Evolutionary conservation across 441 rosid species (phyloP), one percentile per base, ranked within the genome.

Genomic region (Adansonia grandidieri): DNA sequence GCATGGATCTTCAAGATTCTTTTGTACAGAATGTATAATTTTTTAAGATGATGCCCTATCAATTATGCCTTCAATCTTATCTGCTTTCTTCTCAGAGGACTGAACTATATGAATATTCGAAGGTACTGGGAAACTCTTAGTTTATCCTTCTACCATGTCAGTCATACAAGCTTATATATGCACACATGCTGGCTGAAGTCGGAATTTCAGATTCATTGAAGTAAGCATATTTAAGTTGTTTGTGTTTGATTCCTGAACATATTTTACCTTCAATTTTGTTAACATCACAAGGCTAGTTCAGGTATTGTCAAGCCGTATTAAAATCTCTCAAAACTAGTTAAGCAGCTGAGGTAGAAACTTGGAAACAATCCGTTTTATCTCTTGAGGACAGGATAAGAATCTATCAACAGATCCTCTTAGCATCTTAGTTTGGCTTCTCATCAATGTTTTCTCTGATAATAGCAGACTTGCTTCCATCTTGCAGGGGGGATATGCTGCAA

Each of bases 221-320:
- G 97, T 93, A 88, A 87, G 97, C 56, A 44, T 73, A 17, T 24
- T 74, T 64, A 60, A 44, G 58, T 69, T 76, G 77, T 71, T n/a
- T 40, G 2, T 19, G 15, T 71, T 80, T 71, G 70, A 22, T 71
- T 53, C 65, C 65, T 78, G 53, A 54, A 71, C 32, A 42, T 78
- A 76, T 79, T 73, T 19, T 71, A 75, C 69, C 32, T 77, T 79
- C 48, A 24, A 73, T 77, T 69, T 47, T 80, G 74, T 78, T 80
- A 76, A 80, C 68, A 37, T 42, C 28, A 77, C 78, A 28, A 74
- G 70, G 64, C 80, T 79, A 54, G 80, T 73, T 80, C 83, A 94
- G 99, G 91, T 96, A 96, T 75, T 96, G 99, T 85, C 99, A 96
- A 85, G 92, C 98, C 50, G 82, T 92, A 71, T 75, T 75, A 78